A percentile compares a stretch with the other conserved stretches of the same genome.
phyloP scores from a whole-genome alignment of 352 stramenopile species.

The Pythium grandisporangium region DNA sequence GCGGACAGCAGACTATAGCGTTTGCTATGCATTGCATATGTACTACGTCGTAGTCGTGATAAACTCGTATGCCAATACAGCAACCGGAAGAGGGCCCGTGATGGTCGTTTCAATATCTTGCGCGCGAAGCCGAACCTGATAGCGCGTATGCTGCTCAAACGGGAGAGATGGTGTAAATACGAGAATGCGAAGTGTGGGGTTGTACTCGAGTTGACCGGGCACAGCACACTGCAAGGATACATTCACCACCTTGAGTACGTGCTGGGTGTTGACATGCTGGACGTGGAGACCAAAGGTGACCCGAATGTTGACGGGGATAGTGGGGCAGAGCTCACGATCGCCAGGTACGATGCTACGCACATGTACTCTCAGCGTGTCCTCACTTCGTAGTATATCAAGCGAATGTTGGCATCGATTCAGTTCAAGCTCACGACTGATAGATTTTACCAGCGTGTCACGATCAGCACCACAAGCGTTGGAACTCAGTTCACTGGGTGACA shows the following conservation, averaged over 20 bases:
- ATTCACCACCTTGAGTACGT: conserved; percentile 25
- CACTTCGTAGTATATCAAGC: neutral
- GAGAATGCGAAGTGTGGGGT: conserved; percentile 2
- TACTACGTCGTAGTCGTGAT: conserved; percentile 2
- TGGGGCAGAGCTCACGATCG: conserved; percentile 9
- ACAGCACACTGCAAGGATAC: conserved; percentile 7
- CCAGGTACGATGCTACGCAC: conserved; percentile 6
- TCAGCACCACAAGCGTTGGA: too few relatives aligned
- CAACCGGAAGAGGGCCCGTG: too few relatives aligned
- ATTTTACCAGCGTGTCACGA: conserved; percentile 10
- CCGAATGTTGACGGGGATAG: conserved; percentile 1
- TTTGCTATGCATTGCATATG: too few relatives aligned
- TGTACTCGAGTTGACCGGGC: conserved; percentile 14
- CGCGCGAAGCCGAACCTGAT: conserved; percentile 19
- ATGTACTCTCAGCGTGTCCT: conserved; percentile 6
- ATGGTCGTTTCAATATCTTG: conserved; percentile 19
- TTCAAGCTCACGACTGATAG: too few relatives aligned
- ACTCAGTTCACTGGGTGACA: too few relatives aligned
- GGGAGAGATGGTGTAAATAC: conserved; percentile 22
- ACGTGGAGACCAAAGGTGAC: conserved; percentile 18
- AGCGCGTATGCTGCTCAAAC: conserved; percentile 21
- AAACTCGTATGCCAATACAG: conserved; percentile 14
- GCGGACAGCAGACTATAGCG: too few relatives aligned
- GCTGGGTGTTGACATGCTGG: conserved; percentile 14
- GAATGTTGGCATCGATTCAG: too few relatives aligned